Conservation (phyloP, 306 rosid genomes). For the Purshia tridentata region DNA sequence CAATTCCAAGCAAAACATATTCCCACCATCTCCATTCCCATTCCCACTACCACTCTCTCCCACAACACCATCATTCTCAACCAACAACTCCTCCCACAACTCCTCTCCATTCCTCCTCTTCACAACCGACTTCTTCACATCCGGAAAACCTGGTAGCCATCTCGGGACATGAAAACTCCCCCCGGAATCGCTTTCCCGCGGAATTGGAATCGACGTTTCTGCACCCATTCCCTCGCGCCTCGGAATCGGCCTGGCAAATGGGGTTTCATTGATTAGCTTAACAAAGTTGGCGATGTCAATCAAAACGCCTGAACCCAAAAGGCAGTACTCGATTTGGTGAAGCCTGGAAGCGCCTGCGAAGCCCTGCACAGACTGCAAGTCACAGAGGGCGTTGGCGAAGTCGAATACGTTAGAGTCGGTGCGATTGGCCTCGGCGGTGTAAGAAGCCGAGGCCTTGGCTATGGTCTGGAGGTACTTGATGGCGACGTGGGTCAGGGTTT, state of each 20-base stretch:
- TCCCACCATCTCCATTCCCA: not conserved
- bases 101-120: slow-evolving; percentile 54
- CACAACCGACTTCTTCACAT: slow-evolving; percentile 11
- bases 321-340: slow-evolving; percentile 25
- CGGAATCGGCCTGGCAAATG: slow-evolving; percentile 54
- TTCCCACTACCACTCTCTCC: slow-evolving; percentile 32
- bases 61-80: slow-evolving; percentile 41
- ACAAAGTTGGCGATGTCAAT: slow-evolving; percentile 45
- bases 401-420: slow-evolving; percentile 59
- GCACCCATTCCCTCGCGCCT: slow-evolving; percentile 7
- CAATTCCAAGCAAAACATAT: not conserved
- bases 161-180: slow-evolving; percentile 43
- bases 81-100: slow-evolving; percentile 53
- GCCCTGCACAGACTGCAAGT: slow-evolving; percentile 44
- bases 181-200: not conserved
- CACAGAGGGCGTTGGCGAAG: slow-evolving; percentile 59
- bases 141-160: slow-evolving; percentile 70
- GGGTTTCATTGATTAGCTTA: slow-evolving; percentile 32
- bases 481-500: slow-evolving; percentile 54
- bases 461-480: slow-evolving; percentile 43
- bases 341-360: slow-evolving; percentile 45
- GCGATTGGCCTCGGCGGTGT: slow-evolving; percentile 53
- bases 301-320: slow-evolving; percentile 45
- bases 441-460: slow-evolving; percentile 44
- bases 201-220: not conserved